A percentile compares a stretch with the other conserved stretches of the same genome.
phyloP scores from a whole-genome alignment of 345 rosid species.

The Angophora floribunda region DNA sequence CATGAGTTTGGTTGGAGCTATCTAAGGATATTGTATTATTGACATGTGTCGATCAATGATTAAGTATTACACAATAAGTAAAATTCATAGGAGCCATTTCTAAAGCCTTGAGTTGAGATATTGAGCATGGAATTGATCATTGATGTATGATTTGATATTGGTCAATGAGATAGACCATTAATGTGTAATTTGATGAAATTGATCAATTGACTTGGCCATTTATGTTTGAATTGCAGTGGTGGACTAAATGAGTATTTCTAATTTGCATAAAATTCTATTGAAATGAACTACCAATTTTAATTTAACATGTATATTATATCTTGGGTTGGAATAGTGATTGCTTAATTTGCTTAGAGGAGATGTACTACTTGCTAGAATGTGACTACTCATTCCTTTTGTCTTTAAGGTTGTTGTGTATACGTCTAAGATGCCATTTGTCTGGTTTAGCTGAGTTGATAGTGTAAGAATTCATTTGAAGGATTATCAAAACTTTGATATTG shows the following conservation, averaged over 20 bases:
- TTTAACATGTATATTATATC: not conserved
- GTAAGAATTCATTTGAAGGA: too few relatives aligned
- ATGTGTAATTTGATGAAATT: too few relatives aligned
- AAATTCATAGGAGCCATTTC: accelerated
- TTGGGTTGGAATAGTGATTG: too few relatives aligned
- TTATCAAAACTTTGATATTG: too few relatives aligned
- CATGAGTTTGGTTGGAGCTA: accelerated
- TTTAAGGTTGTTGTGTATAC: too few relatives aligned
- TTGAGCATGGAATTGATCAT: too few relatives aligned
- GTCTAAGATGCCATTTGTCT: too few relatives aligned
- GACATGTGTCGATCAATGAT: not conserved
- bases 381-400: not conserved
- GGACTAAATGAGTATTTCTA: not conserved
- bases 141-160: not conserved
- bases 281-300: not conserved
- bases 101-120: not conserved
- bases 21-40: accelerated
- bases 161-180: too few relatives aligned
- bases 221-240: not conserved
- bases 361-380: not conserved
- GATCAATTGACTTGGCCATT: not conserved
- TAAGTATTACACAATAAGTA: accelerated
- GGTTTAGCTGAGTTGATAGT: too few relatives aligned
- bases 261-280: not conserved
- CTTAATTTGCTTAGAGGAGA: not conserved